Conservation (phyloP, 1,284 basidiomycete genomes). For the Entoloma clypeatum region DNA sequence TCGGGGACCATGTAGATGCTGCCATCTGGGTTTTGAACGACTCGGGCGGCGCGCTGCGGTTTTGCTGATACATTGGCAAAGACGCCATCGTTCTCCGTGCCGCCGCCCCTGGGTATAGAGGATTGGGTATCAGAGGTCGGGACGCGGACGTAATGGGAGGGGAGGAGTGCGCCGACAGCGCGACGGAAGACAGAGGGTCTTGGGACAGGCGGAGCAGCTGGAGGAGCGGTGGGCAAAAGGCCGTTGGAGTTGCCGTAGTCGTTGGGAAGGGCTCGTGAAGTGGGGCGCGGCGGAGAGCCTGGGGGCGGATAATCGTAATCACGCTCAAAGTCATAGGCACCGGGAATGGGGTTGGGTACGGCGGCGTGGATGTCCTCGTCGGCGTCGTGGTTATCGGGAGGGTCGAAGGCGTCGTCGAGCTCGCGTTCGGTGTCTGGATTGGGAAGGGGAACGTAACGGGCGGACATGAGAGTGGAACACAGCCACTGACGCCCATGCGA, state of each 20-base stretch:
- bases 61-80: slow-evolving; percentile 96
- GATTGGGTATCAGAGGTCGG: slow-evolving; percentile 37
- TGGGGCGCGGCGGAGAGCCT: slow-evolving; percentile 72
- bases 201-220: slow-evolving; percentile 28
- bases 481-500: background rate
- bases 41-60: slow-evolving; percentile 49
- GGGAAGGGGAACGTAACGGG: background rate
- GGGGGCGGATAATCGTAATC: slow-evolving; percentile 77
- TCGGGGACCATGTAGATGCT: slow-evolving; percentile 71
- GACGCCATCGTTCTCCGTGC: slow-evolving; percentile 88
- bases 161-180: slow-evolving; percentile 65
- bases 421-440: slow-evolving; percentile 52
- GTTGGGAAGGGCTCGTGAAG: slow-evolving; percentile 58
- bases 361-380: slow-evolving; percentile 38
- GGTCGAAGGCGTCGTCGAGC: slow-evolving; percentile 63
- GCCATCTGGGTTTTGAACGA: slow-evolving; percentile 52
- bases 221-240: slow-evolving; percentile 53
- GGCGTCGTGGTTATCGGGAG: slow-evolving; percentile 51
- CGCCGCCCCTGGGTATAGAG: slow-evolving; percentile 68
- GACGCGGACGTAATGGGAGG: slow-evolving; percentile 67
- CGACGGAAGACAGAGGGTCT: slow-evolving; percentile 57
- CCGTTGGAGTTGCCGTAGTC: slow-evolving; percentile 83
- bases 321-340: slow-evolving; percentile 78
- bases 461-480: background rate
- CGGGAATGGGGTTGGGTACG: slow-evolving; percentile 31